Evolutionary conservation across 495 filamentous ascomycete genomes (phyloP).

Genomic region (Daldinia concentrica): DNA sequence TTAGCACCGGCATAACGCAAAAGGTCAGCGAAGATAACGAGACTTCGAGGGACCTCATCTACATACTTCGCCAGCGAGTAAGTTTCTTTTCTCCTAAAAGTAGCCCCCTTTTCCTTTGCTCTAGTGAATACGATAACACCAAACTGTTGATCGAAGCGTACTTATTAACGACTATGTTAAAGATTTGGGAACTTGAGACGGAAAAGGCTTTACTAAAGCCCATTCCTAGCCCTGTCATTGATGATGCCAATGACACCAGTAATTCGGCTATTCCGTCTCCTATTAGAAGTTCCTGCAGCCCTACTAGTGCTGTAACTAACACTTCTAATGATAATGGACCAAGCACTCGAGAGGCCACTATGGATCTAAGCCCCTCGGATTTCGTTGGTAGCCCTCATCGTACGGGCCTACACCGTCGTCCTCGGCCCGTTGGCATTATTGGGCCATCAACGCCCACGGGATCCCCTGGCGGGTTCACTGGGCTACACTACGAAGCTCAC

Average conservation of each 20-base stretch:
- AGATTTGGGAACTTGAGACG: neutral
- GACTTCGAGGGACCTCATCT: neutral
- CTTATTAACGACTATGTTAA: constrained; percentile 5
- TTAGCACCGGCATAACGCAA: neutral
- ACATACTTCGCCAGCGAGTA: neutral
- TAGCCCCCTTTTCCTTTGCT: neutral
- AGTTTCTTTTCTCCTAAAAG: neutral
- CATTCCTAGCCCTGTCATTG: neutral
- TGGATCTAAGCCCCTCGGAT: neutral
- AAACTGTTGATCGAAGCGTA: neutral
- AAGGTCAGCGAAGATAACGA: neutral
- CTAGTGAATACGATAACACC: neutral
- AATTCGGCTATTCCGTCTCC: neutral
- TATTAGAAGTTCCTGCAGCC: neutral
- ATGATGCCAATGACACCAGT: neutral
- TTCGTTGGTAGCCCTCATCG: neutral
- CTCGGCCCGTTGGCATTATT: no score
- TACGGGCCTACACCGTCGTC: no score
- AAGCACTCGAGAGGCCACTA: neutral
- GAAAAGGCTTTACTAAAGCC: neutral
- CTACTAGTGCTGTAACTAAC: neutral
- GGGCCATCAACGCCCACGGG: no score
- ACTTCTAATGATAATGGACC: neutral
- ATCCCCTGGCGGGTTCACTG: no score
- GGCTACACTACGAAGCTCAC: no score